Evolutionary conservation across 2,329 filamentous ascomycete species (phyloP), one percentile per base, ranked within the genome.

Genomic region (Penicillium decumbens): DNA sequence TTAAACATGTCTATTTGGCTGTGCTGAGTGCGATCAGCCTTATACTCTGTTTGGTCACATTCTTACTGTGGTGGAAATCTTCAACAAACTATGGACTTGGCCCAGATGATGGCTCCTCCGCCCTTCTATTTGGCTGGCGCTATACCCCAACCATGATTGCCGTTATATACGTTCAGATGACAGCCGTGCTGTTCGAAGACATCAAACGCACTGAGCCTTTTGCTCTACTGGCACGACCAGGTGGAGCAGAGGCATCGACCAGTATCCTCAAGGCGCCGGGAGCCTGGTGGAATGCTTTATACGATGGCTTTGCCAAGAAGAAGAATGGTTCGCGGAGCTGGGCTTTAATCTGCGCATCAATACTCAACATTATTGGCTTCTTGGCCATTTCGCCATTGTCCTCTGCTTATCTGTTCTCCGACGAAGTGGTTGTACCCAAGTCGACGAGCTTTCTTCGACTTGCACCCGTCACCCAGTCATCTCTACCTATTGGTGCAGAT

Each of bases 121-220:
- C 42, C 0, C 15, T 64, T 1, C 43, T 63, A 9, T 62, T 66
- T 33, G 60, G 60, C 18, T 66, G 62, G 62, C 40, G 62, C 37
- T 66, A 62, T 30, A 54, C 50, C 6, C 63, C 63, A 2, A 65
- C 63, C n/a, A 12, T 62, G 13, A 49, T 66, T 30, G 43, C 59
- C 2, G 62, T 66, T 1, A 41, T 66, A 8, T 66, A 61, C 20
- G 33, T 55, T 10, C 58, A 64, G 40, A 20, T 65, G 15, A 53
- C 54, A 0, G 27, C 54, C 1, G 45, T 62, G 18, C 27, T 64
- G 0, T 54, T 63, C 6, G 41, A 58, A 0, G 63, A 66, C 47
- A 50, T 64, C 4, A 56, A 59, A 13, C 55, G 63, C 1, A 66
- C 63, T 0, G 62, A 66, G 29, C 54, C 62, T 2, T 65, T 52